phyloP scores from a whole-genome alignment of 2,329 filamentous ascomycete species.

The Grosmannia huntii region DNA sequence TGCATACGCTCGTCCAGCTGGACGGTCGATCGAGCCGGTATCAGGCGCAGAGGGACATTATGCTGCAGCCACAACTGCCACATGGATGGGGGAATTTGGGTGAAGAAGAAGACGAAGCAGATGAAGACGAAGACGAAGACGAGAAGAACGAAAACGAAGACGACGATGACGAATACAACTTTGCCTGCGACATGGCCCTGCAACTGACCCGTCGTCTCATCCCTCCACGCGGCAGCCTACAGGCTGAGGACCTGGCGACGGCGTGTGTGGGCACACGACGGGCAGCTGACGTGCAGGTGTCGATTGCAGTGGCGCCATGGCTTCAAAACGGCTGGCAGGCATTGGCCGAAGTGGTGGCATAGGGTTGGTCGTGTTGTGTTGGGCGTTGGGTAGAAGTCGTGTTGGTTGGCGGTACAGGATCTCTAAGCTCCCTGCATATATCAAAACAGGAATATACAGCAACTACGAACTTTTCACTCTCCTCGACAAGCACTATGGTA shows the following conservation, averaged over 20 bases:
- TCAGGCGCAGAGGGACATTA: conserved; percentile 63
- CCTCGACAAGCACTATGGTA: too few species aligned
- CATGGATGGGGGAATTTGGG: conserved; percentile 72
- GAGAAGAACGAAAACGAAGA: conserved; percentile 17
- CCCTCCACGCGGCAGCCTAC: conserved; percentile 57
- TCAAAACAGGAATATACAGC: too few species aligned
- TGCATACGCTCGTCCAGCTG: conserved; percentile 57
- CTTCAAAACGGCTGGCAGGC: conserved; percentile 49
- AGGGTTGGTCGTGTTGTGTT: too few species aligned
- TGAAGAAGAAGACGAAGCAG: conserved; percentile 18
- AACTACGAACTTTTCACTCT: too few species aligned
- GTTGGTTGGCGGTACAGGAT: too few species aligned
- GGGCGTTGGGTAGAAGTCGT: too few species aligned
- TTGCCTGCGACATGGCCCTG: conserved; percentile 63
- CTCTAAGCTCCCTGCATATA: too few species aligned
- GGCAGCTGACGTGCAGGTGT: conserved; percentile 61
- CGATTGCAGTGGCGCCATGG: conserved; percentile 77
- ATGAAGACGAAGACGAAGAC: conserved; percentile 25
- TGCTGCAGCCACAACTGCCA: conserved; percentile 68
- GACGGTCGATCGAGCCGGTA: conserved; percentile 33
- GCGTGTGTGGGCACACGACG: conserved; percentile 64
- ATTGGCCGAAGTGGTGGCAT: conserved; percentile 27
- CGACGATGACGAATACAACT: conserved; percentile 31
- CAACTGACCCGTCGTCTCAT: conserved; percentile 63
- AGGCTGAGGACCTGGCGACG: conserved; percentile 54